Base-by-base conservation (phyloP, 306 rosid species). In the Boehmeria nivea region DNA sequence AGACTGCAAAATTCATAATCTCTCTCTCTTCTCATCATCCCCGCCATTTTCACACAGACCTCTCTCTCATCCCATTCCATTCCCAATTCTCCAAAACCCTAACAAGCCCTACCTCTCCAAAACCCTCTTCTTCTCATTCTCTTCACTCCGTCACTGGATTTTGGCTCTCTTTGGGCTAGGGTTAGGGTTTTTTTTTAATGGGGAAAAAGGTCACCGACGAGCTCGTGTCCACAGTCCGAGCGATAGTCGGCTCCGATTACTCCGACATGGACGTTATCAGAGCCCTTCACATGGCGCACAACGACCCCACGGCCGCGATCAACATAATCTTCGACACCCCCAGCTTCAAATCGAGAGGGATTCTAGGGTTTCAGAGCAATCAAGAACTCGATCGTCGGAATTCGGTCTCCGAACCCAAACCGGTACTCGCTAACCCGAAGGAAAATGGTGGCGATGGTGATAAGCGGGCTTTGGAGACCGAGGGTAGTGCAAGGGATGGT, bases 271-370 rank as follows among this genome's bases (percentile, higher is more conserved):
- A 90, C 53, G 72, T 87, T 38, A 72, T 84, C 76, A 80, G 98
- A 80, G 95, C 98, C 44, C 79, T 90, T 0, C 95, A 90, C 75
- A 47, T 87, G 88, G 91, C 94, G 54, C 82, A 87, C 50, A 84
- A 87, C 71, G 94, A 90, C 74, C 79, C 75, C 76, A 87, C 94
- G 17, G 94, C 91, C 8, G 98, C 98, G 43, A 87, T 90, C 52
- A 90, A 90, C 65, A 80, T 90, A 53, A 76, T 90, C 45, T 87
- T 87, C 59, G 95, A 87, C 50, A 61, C 77, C 10, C 64, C 85
- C 34, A 59, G 46, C 56, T 68, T 69, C 57, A 82, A 70, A 52
- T 63, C 47, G 20, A 75, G 73, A 31, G 75, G 39, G 15, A 68
- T 39, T 43, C 21, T 51, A 8, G 69, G 45, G 31, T n/a, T 23